Conservation (phyloP, 2,329 filamentous ascomycete genomes). For the Claviceps cyperi region DNA sequence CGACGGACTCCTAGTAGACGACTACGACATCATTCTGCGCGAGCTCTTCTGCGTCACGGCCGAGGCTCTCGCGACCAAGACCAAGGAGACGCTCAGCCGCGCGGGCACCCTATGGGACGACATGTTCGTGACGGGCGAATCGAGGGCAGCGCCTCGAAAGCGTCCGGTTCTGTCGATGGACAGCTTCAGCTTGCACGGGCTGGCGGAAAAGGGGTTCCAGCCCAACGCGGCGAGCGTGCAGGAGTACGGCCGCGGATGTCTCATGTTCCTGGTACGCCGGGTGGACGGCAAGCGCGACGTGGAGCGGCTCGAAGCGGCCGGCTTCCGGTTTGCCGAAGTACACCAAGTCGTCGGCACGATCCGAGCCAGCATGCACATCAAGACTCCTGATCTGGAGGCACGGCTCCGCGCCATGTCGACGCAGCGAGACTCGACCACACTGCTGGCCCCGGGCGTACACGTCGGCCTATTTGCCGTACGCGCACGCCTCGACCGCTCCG, state of each 20-base stretch:
- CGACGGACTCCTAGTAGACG: slow-evolving; percentile 43
- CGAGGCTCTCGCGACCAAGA: slow-evolving; percentile 51
- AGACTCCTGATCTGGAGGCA: slow-evolving; percentile 41
- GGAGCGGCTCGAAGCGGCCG: slow-evolving; percentile 50
- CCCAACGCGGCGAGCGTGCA: slow-evolving; percentile 6
- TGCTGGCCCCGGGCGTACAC: slow-evolving; percentile 38
- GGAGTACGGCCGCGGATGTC: slow-evolving; percentile 53
- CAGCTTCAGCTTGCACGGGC: slow-evolving; percentile 15
- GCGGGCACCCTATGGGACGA: slow-evolving; percentile 63
- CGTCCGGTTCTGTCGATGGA: slow-evolving; percentile 7
- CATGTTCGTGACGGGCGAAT: slow-evolving; percentile 50
- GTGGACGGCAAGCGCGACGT: slow-evolving; percentile 43
- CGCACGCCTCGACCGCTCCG: slow-evolving; percentile 33
- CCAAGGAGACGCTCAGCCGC: slow-evolving; percentile 47
- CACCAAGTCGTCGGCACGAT: slow-evolving; percentile 55
- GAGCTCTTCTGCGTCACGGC: slow-evolving; percentile 75
- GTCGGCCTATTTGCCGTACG: slow-evolving; percentile 44
- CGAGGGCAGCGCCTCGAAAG: not conserved
- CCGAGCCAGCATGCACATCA: slow-evolving; percentile 60
- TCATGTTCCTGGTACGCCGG: slow-evolving; percentile 64
- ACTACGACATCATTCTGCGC: slow-evolving; percentile 65
- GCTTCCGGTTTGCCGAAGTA: slow-evolving; percentile 63
- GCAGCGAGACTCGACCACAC: slow-evolving; percentile 33
- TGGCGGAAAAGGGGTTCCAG: slow-evolving; percentile 26
- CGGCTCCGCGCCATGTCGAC: slow-evolving; percentile 51